Base-by-base conservation (phyloP, 495 filamentous ascomycete species). In the Astrothelium macrocarpum region DNA sequence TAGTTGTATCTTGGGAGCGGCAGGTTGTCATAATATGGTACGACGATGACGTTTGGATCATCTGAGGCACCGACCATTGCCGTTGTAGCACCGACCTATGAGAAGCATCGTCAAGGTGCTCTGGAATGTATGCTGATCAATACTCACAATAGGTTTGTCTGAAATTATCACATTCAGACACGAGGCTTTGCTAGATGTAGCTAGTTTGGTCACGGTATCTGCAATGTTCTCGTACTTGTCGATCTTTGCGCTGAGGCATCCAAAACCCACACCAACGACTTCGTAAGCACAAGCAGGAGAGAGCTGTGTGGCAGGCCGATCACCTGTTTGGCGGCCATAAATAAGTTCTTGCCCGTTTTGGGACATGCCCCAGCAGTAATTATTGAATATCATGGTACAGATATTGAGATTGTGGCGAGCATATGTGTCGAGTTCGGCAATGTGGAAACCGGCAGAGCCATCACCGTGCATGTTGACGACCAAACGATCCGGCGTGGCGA, bases 11-110 rank as follows among this genome's bases (percentile, higher is more conserved):
- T 67, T 14, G 68, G 66, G 34, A 66, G 34, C 2, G 70, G 66
- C 31, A 71, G 32, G 65, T 72, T 72, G 60, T 72, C 68, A 62
- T 71, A 71, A 62, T 72, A 72, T 11, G 70, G 70, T 25, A 72
- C 70, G 0, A 69, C 70, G 60, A 72, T 72, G 1, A 69, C 65
- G 61, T 72, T 63, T 65, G 61, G 59, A 62, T 71, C 68, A 1
- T 67, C 64, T 23, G 64, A 67, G 63, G 45, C 63, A n/a, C 66
- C 67, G 2, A 71, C 69, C 69, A 71, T 71, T 10, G 45, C 60
- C 62, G 46, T 66, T 43, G 70, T 72, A 23, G 49, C 61, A 43
- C 56, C 59, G 12, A 65, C 64, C 14, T 39, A 16, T 18, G 43
- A 20, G 43, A 49, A 14, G 11, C 7, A 49, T 9, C 10, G n/a